Evolutionary conservation across 2,329 filamentous ascomycete genomes (phyloP), one percentile per base, ranked within the genome.

Genomic region (Aureobasidium musti): DNA sequence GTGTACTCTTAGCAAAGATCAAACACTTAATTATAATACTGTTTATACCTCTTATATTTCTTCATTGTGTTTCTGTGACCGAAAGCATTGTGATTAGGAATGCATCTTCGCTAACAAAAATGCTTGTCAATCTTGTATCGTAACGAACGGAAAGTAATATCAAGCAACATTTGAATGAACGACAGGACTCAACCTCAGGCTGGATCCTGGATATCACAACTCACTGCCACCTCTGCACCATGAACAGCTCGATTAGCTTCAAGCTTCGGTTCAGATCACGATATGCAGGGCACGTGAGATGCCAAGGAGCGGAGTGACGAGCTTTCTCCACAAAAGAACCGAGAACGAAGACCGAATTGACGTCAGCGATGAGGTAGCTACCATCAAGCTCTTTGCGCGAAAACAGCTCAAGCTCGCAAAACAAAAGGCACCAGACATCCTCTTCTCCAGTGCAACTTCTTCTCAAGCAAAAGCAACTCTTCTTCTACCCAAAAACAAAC

Each of bases 321-420:
- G 49, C 61, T 54, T 64, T 64, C 61, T 64, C 61, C 61, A 64
- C 61, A 64, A 63, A 50, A 50, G 59, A 14, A 30, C 59, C 45
- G 59, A 23, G 33, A 11, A 49, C 33, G 35, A 41, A 30, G 14
- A 17, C 59, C 33, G 23, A 19, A 10, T 43, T 64, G 61, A 43
- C 49, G 37, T 49, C 49, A 43, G 14, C 39, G 45, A 64, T 64
- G 49, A 64, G 33, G 49, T 64, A 64, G 61, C 49, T 49, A 23
- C 28, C n/a, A 26, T 19, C 37, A 54, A 64, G 61, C 47, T 54
- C 61, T 61, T 47, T 35, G 43, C 30, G 23, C 28, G 13, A 19
- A 35, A 49, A 47, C 54, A 43, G 30, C 39, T 26, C 57, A 49
- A 49, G n/a, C 14, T 41, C n/a, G 45, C 57, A 37, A 33, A 64